Conservation (phyloP, 2,329 filamentous ascomycete species). For the Balansia obtecta region DNA sequence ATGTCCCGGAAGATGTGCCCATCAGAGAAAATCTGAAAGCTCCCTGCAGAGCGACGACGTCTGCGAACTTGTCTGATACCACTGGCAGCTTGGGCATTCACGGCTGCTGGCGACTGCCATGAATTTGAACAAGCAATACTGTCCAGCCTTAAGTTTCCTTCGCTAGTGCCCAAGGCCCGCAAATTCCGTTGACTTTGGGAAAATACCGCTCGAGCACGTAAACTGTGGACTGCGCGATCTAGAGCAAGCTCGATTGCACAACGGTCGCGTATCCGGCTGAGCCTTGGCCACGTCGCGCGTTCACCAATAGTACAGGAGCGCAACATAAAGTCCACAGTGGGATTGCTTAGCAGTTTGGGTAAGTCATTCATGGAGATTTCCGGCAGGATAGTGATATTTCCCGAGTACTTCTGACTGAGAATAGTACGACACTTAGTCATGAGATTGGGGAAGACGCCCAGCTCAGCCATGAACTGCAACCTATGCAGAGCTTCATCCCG, state of each 20-base stretch:
- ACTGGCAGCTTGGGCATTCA: background rate
- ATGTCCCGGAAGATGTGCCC: constrained; percentile 24
- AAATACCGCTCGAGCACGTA: constrained; percentile 58
- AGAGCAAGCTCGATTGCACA: constrained; percentile 81
- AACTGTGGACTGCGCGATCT: constrained; percentile 57
- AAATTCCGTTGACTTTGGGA: constrained; percentile 51
- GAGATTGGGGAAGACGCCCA: constrained; percentile 68
- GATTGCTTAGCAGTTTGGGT: constrained; percentile 68
- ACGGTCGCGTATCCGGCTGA: constrained; percentile 74
- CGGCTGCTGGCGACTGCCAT: background rate
- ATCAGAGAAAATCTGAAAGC: constrained; percentile 27
- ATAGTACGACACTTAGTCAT: constrained; percentile 70
- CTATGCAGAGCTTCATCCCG: constrained; percentile 72
- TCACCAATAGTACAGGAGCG: constrained; percentile 67
- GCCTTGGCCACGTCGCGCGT: constrained; percentile 80
- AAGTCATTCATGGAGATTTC: constrained; percentile 64
- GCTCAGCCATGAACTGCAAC: constrained; percentile 66
- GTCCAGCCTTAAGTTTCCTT: constrained; percentile 16
- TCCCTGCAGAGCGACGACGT: constrained; percentile 39
- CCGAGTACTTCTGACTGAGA: constrained; percentile 81
- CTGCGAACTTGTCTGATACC: constrained; percentile 21
- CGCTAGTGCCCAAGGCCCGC: constrained; percentile 27
- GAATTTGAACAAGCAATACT: constrained; percentile 6
- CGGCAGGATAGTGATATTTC: constrained; percentile 88
- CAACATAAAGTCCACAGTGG: constrained; percentile 75